phyloP scores from a whole-genome alignment of 208 protist species.

The Herpetomonas tarakana region DNA sequence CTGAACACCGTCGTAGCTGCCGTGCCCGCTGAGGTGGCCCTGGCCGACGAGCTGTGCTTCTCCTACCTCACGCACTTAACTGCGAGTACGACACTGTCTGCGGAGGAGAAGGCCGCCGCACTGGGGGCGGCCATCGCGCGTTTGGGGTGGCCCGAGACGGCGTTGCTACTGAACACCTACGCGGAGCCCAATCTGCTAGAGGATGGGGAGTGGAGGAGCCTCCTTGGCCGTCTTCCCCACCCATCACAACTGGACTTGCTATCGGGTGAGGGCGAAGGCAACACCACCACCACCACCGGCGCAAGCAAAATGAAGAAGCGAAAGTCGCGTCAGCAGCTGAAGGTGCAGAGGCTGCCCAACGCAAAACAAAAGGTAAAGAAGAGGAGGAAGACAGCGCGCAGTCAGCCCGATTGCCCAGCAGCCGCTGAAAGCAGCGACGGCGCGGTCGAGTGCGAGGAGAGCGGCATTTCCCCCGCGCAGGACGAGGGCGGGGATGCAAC shows the following conservation, averaged over 20 bases:
- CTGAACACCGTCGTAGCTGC: conserved; percentile 58
- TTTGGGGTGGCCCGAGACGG: conserved; percentile 50
- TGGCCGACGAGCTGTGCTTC: conserved; percentile 49
- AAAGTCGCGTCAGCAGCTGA: not conserved
- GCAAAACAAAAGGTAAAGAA: no score
- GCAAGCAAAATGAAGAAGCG: conserved; percentile 2
- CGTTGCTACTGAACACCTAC: conserved; percentile 44
- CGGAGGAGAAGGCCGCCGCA: conserved; percentile 42
- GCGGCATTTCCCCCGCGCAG: not conserved
- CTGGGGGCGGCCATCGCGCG: conserved; percentile 33
- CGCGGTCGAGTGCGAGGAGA: not conserved
- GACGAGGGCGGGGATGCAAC: not conserved
- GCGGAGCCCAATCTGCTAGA: conserved; percentile 40
- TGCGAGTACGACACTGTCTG: conserved; percentile 60
- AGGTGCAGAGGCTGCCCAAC: not conserved
- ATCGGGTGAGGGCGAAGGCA: not conserved
- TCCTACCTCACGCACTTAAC: conserved; percentile 77
- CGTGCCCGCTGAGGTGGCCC: conserved; percentile 43
- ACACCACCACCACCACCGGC: not conserved
- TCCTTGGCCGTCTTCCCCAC: not conserved
- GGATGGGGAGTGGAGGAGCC: conserved; percentile 24
- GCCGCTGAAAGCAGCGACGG: no score
- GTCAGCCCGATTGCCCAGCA: no score
- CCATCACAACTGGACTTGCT: not conserved
- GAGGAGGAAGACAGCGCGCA: no score